Evolutionary conservation across 2,329 filamentous ascomycete genomes (phyloP).

Genomic region (Magnaporthales sp.): DNA sequence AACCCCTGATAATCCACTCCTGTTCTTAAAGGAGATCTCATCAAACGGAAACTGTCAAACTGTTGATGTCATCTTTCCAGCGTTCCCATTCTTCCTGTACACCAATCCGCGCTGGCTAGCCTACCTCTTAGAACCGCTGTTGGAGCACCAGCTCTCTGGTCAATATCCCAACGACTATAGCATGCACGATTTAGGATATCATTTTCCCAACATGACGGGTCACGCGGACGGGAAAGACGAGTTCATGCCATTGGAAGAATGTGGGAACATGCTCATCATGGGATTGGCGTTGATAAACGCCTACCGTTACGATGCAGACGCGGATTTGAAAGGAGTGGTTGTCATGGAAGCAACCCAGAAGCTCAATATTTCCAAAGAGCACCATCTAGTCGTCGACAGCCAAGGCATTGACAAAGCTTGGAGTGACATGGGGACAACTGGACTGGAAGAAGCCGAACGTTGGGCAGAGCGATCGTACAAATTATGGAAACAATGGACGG

Average conservation of each 20-base stretch:
- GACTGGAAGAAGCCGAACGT: slow-evolving; percentile 26
- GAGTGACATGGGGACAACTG: slow-evolving; percentile 39
- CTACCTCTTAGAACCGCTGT: slow-evolving; percentile 67
- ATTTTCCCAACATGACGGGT: slow-evolving; percentile 66
- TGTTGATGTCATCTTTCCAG: slow-evolving; percentile 77
- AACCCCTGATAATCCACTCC: slow-evolving; percentile 58
- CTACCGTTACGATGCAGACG: slow-evolving; percentile 49
- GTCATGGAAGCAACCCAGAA: slow-evolving; percentile 30
- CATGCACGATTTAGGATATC: slow-evolving; percentile 65
- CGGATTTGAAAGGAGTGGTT: slow-evolving; percentile 10
- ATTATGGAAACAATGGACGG: slow-evolving; percentile 70
- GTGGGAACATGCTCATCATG: slow-evolving; percentile 70
- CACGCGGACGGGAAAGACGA: slow-evolving; percentile 59
- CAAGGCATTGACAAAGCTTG: slow-evolving; percentile 33
- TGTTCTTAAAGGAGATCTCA: slow-evolving; percentile 79
- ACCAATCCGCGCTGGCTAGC: slow-evolving; percentile 73
- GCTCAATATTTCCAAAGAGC: slow-evolving; percentile 8
- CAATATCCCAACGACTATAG: slow-evolving; percentile 75
- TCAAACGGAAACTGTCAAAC: slow-evolving; percentile 79
- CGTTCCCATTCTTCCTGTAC: slow-evolving; percentile 78
- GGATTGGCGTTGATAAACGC: slow-evolving; percentile 56
- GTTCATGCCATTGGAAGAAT: slow-evolving; percentile 67
- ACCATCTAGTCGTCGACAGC: slow-evolving; percentile 12
- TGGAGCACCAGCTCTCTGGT: slow-evolving; percentile 71
- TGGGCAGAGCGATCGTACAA: slow-evolving; percentile 47